Evolutionary conservation across 805 yeast species (phyloP).

Genomic region (Cyberlindnera maclurae): DNA sequence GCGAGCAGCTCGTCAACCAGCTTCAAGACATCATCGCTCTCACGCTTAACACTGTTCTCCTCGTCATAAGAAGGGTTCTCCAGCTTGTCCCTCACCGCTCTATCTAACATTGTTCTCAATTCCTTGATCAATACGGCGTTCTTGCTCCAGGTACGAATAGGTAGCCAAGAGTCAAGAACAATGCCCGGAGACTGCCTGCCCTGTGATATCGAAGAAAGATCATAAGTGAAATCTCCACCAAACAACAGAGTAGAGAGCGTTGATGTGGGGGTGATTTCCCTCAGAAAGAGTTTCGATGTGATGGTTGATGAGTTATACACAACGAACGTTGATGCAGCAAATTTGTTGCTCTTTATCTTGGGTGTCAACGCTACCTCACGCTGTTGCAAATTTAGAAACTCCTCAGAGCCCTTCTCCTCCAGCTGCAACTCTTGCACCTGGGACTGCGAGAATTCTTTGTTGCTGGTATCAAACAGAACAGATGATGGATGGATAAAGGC

Average conservation of each 20-base stretch:
- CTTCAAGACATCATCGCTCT: conserved; percentile 30
- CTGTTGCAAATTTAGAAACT: conserved; percentile 24
- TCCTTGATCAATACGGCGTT: conserved; percentile 80
- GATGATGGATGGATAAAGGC: conserved; percentile 89
- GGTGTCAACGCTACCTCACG: conserved; percentile 35
- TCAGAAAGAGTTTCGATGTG: conserved; percentile 61
- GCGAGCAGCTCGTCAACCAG: conserved; percentile 30
- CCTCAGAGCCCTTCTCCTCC: conserved; percentile 36
- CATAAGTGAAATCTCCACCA: conserved; percentile 68
- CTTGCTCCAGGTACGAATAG: conserved; percentile 88
- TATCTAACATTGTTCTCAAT: conserved; percentile 58
- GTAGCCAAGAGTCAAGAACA: conserved; percentile 82
- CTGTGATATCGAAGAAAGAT: conserved; percentile 34
- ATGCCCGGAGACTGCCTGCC: conserved; percentile 71
- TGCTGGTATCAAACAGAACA: conserved; percentile 48
- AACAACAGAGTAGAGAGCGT: conserved; percentile 69
- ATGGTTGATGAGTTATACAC: conserved; percentile 53
- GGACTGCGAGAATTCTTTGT: conserved; percentile 22
- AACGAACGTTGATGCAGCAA: conserved; percentile 39
- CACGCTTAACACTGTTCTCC: conserved; percentile 6
- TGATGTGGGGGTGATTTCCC: conserved; percentile 75
- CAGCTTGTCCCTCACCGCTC: conserved; percentile 55
- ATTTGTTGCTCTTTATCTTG: conserved; percentile 18
- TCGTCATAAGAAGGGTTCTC: conserved; percentile 36
- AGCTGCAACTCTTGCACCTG: conserved; percentile 22